phyloP scores from a whole-genome alignment of 2,329 filamentous ascomycete genomes.

The Cladophialophora psammophila region DNA sequence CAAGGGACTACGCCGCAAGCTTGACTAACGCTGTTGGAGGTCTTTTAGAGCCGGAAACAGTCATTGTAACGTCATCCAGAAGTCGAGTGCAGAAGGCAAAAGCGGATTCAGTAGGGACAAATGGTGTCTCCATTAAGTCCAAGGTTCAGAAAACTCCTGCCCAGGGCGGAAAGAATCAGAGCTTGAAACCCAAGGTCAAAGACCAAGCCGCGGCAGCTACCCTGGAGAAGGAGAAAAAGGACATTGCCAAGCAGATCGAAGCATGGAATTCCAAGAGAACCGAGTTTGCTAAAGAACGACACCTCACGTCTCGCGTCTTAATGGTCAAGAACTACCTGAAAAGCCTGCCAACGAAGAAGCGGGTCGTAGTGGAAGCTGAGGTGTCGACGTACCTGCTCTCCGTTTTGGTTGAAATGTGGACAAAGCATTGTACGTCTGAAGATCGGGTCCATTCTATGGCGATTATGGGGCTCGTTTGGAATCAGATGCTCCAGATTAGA shows the following conservation, averaged over 20 bases:
- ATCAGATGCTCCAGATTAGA: background rate
- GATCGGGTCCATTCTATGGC: background rate
- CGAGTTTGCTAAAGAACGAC: background rate
- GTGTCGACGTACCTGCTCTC: background rate
- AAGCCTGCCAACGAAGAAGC: background rate
- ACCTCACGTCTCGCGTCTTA: background rate
- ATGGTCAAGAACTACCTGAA: background rate
- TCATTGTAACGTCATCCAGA: background rate
- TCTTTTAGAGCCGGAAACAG: background rate
- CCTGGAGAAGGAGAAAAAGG: background rate
- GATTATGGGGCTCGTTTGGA: background rate
- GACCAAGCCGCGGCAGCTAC: background rate
- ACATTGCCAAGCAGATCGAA: background rate
- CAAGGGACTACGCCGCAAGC: background rate
- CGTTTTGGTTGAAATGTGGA: conserved; percentile 1
- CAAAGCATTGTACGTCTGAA: background rate
- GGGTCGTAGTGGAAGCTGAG: background rate
- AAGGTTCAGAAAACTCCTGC: background rate
- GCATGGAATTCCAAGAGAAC: background rate
- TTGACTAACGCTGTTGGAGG: background rate
- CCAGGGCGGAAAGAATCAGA: background rate
- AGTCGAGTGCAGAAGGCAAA: background rate
- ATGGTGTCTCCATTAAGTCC: background rate
- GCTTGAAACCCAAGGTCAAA: background rate
- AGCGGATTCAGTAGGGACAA: background rate